Base-by-base conservation (phyloP, 176 grass and related monocot genomes). In the Avena insularis region DNA sequence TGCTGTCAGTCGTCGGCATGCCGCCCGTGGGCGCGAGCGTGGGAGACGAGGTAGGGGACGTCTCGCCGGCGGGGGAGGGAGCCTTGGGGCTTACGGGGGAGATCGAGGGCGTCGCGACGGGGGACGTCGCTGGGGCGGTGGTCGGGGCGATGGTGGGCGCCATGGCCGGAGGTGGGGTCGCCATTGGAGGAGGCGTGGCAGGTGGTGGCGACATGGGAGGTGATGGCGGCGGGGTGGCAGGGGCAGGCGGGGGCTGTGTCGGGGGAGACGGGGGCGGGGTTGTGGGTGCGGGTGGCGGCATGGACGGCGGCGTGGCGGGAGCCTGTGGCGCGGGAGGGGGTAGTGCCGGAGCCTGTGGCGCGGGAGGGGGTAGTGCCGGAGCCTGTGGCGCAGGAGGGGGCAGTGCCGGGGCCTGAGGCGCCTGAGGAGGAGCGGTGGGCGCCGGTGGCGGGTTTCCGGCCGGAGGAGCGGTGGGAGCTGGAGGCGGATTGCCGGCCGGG, bases 51-150 rank as follows among this genome's bases (percentile, higher is more conserved):
- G 91, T 17, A 10, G 82, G 81, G 2, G 91, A 60, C 36, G 75
- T 40, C 31, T 61, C 81, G 33, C 75, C 29, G 1, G 70, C 48
- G 6, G 83, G 59, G 12, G 71, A 36, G 20, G 49, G 72, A 7
- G 85, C 61, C 88, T 80, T 89, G 71, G 75, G 88, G 88, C 77
- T 91, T 29, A 40, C 81, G 12, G 92, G 92, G 2, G 92, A 83
- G 13, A 69, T 0, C 0, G 88, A 54, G 2, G 92, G 92, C 3
- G 63, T 46, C 6, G 78, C 12, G n/a, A 78, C 47, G 9, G 92
- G 92, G n/a, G 92, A 43, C 2, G 80, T 54, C 27, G 78, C 46
- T 50, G 91, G 88, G 20, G 88, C 51, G 43, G 25, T 4, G 81
- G 13, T 81, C 2, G 91, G 80, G 33, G 40, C 59, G 0, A 51